A percentile compares a stretch with the other conserved stretches of the same genome.
Conservation (phyloP, 495 filamentous ascomycete species). For the Pseudoneurospora amorphoporcata region DNA sequence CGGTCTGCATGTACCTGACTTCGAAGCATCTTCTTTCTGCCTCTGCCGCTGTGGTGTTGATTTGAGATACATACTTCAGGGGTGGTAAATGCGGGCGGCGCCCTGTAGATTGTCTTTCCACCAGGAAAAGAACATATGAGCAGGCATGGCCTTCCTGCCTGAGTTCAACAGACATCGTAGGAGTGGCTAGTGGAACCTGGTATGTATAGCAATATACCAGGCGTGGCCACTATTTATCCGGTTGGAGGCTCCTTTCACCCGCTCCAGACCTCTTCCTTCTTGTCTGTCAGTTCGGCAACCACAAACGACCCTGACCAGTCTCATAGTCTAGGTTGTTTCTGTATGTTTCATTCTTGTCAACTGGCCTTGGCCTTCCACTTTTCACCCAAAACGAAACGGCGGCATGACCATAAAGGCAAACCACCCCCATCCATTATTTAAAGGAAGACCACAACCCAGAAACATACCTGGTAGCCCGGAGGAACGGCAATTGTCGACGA, state of each 20-base stretch:
- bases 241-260: conserved; percentile 9
- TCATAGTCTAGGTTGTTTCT: neutral
- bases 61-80: neutral
- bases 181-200: neutral
- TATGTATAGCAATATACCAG: neutral
- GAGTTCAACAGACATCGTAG: conserved; percentile 3
- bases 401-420: neutral
- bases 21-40: neutral
- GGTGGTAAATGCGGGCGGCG: neutral
- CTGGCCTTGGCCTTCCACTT: neutral
- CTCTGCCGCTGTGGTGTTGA: neutral
- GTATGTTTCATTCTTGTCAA: neutral
- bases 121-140: neutral
- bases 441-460: neutral
- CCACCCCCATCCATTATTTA: neutral
- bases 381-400: neutral
- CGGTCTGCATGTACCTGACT: conserved; percentile 7
- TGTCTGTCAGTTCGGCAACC: neutral
- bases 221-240: conserved; percentile 12
- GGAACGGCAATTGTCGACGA: conserved; percentile 29
- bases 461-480: conserved; percentile 17
- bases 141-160: conserved; percentile 5
- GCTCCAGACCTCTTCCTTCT: neutral
- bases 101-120: neutral
- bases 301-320: neutral